Conservation (phyloP, 495 filamentous ascomycete genomes). For the Glarea lozoyensis region DNA sequence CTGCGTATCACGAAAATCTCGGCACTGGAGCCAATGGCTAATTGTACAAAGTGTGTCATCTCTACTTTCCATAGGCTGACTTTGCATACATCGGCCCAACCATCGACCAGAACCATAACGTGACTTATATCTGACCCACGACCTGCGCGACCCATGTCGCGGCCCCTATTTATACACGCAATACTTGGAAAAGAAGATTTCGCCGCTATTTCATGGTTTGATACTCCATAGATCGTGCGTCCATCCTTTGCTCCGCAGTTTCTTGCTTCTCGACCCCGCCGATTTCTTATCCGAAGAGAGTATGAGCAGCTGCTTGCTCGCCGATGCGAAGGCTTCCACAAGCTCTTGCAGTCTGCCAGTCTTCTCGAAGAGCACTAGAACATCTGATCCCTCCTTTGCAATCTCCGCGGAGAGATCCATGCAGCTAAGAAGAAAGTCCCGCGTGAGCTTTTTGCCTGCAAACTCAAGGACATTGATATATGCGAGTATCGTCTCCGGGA, state of each 20-base stretch:
- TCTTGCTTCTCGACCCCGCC: slow-evolving; percentile 39
- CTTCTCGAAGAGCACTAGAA: slow-evolving; percentile 56
- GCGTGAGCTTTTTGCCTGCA: slow-evolving; percentile 51
- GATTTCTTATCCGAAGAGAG: slow-evolving; percentile 39
- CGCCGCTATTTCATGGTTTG: too few relatives aligned
- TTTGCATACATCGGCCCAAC: too few relatives aligned
- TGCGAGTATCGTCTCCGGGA: slow-evolving; percentile 76
- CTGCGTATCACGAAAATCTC: too few relatives aligned
- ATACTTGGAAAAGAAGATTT: too few relatives aligned
- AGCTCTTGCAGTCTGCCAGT: slow-evolving; percentile 69
- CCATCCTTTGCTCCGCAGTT: slow-evolving; percentile 43
- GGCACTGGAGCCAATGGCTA: too few relatives aligned
- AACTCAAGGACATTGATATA: slow-evolving; percentile 68
- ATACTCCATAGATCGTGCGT: slow-evolving; percentile 38
- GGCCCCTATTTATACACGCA: too few relatives aligned
- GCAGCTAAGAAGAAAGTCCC: slow-evolving; percentile 59
- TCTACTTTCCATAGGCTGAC: too few relatives aligned
- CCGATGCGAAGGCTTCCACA: slow-evolving; percentile 60
- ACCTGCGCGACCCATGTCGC: too few relatives aligned
- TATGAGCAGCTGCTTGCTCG: slow-evolving; percentile 65
- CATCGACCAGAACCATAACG: too few relatives aligned
- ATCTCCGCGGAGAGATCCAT: slow-evolving; percentile 69
- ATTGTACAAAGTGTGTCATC: too few relatives aligned
- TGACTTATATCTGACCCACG: too few relatives aligned
- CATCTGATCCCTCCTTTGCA: slow-evolving; percentile 51